Evolutionary conservation across 352 stramenopile genomes (phyloP).

Genomic region (Pythium rhizo-oryzae): DNA sequence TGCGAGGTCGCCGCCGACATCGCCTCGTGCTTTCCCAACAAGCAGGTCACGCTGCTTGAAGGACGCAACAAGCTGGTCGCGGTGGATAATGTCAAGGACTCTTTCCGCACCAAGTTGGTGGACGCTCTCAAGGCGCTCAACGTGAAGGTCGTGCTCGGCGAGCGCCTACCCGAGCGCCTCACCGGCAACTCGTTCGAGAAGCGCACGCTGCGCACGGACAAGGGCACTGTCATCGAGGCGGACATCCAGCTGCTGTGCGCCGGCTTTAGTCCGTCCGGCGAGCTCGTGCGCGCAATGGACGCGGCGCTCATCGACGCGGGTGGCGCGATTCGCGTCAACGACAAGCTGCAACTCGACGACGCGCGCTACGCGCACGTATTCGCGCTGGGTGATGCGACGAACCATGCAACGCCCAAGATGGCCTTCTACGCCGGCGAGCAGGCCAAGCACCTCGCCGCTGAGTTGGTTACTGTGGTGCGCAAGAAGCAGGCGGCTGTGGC

Average conservation of each 20-base stretch:
- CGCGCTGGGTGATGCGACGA: too few species aligned
- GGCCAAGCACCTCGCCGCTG: too few species aligned
- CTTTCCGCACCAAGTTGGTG: conserved; percentile 47
- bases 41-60: conserved; percentile 62
- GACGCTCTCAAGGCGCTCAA: conserved; percentile 38
- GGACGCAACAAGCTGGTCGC: conserved; percentile 37
- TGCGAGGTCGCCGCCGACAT: conserved; percentile 68
- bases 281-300: too few species aligned
- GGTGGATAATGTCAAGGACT: conserved; percentile 42
- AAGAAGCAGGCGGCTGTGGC: too few species aligned
- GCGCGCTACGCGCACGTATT: too few species aligned
- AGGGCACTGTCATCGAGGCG: conserved; percentile 50
- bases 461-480: too few species aligned
- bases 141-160: conserved; percentile 16
- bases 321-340: too few species aligned
- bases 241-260: conserved; percentile 57
- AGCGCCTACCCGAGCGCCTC: conserved; percentile 49
- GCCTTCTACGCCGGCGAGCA: too few species aligned
- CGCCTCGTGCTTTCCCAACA: conserved; percentile 50
- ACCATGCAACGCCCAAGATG: too few species aligned
- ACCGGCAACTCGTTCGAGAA: conserved; percentile 39
- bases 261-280: conserved; percentile 30
- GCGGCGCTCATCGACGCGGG: too few species aligned
- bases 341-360: too few species aligned
- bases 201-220: conserved; percentile 42